Conservation (phyloP, 2,329 filamentous ascomycete species). For the Aotearoamyces nothofagi region DNA sequence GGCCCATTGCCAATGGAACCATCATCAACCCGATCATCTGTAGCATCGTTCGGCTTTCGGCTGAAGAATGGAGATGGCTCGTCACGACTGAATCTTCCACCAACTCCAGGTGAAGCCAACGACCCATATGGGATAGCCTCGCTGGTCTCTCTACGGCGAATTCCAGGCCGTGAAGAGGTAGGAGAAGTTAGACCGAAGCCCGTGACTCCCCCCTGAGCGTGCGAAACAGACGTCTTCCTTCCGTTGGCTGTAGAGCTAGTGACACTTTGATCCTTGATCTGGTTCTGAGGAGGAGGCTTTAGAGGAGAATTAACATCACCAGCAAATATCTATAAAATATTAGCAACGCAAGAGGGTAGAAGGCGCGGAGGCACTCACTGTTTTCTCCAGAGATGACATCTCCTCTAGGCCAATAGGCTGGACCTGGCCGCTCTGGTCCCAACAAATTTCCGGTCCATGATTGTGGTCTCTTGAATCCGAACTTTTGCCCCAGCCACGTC, state of each 20-base stretch:
- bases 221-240: constrained; percentile 71
- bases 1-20: constrained; percentile 20
- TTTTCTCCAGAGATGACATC: constrained; percentile 48
- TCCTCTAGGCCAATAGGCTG: constrained; percentile 59
- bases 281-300: constrained; percentile 62
- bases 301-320: constrained; percentile 86
- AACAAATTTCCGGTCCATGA: constrained; percentile 81
- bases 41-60: constrained; percentile 36
- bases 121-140: constrained; percentile 50
- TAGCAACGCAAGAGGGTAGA: constrained; percentile 6
- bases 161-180: constrained; percentile 54
- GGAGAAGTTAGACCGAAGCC: constrained; percentile 62
- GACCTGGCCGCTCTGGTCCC: constrained; percentile 59
- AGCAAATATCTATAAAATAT: constrained; percentile 50
- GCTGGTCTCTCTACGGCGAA: constrained; percentile 67
- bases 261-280: constrained; percentile 41
- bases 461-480: constrained; percentile 59
- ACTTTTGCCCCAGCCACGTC: constrained; percentile 60
- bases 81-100: constrained; percentile 44
- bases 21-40: constrained; percentile 40
- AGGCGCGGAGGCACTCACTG: constrained; percentile 26
- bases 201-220: constrained; percentile 38
- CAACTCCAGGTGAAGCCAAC: constrained; percentile 44
- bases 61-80: constrained; percentile 43
- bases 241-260: constrained; percentile 42